Base-by-base conservation (phyloP, 1,284 basidiomycete genomes). In the Irpex sp. region DNA sequence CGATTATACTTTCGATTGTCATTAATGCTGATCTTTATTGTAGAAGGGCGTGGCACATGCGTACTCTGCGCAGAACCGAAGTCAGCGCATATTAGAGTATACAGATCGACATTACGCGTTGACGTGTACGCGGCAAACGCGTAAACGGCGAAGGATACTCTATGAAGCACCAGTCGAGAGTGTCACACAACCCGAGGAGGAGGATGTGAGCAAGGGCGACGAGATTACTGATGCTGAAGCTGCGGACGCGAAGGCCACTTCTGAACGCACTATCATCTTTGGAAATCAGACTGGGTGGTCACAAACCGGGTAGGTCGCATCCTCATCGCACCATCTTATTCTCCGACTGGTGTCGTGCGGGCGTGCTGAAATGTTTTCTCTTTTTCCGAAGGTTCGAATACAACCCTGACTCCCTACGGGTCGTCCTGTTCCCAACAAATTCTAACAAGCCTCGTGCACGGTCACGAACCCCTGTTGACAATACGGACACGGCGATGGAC, bases 41-140 rank as follows among this genome's bases (percentile, higher is more conserved):
- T 59, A 86, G 81, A 74, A 80, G 68, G 80, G 76, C 44, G 77
- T 81, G 2, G 82, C 84, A 13, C 82, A 82, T 61, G 74, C 78
- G 9, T 77, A 82, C n/a, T 84, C 87, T 31, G 71, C 81, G 9
- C 82, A 83, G 1, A 90, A 86, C 64, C 85, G 89, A 47, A 72
- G 82, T 4, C 89, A 91, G 69, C 80, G 89, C 1, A 73, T 92
- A 17, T 72, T 78, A 2, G 89, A 91, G 72, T 91, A 90, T 66
- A 79, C 81, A 0, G 82, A 85, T 65, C 81, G 87, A 17, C 80
- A 92, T 3, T 74, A 73, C 9, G 81, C 80, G 11, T 75, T 90
- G 15, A 81, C 87, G 37, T 84, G 82, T 0, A 76, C 71, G 47
- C 59, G 71, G 0, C 65, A 73, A 17, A 64, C 71, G 8, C 55